Evolutionary conservation across 1,139 yeast genomes (phyloP), one percentile per base, ranked within the genome.

Genomic region (Debaryomycetaceae sp.): DNA sequence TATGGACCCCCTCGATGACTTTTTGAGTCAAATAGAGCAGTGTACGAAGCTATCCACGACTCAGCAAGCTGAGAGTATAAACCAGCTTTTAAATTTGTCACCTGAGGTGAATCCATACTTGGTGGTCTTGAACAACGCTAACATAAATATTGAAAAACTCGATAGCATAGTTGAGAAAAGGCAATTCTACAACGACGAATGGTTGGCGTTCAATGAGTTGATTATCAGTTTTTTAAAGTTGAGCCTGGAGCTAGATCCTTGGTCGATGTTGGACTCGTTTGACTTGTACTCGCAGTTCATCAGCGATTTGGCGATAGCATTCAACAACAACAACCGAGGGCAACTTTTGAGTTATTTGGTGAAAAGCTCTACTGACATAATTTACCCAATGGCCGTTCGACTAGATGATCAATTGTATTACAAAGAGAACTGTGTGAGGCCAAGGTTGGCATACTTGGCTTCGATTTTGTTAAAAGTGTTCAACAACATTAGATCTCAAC

Each of bases 401-500:
- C 68, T 83, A 24, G 90, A 84, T 54, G 45, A 56, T 35, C 78
- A 71, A 48, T 59, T 73, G 48, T 75, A 72, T 59, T 57, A 50
- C 53, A 68, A 55, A 58, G 80, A 66, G 58, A 61, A 55, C 52
- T 67, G 72, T 39, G 62, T 66, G 22, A 69, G 66, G 50, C 80
- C 82, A 6, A 59, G 87, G 38, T 59, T 80, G 24, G 70, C 80
- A 7, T 78, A 75, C 55, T 59, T 83, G 38, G 84, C 91, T 0
- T 69, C 84, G 8, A 60, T 82, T 2, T 59, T 85, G 20, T 65
- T 85, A 45, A 81, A 80, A 53, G 68, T 83, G 35, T 81, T 85
- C 64, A 85, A 85, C 57, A 76, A 81, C 43, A 75, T 83, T 20
- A 65, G 91, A 46, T 78, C 81, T 8, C 87, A 83, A 53, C 63